Conservation (phyloP, 139 green algal species). For the Chloropicon primus region DNA sequence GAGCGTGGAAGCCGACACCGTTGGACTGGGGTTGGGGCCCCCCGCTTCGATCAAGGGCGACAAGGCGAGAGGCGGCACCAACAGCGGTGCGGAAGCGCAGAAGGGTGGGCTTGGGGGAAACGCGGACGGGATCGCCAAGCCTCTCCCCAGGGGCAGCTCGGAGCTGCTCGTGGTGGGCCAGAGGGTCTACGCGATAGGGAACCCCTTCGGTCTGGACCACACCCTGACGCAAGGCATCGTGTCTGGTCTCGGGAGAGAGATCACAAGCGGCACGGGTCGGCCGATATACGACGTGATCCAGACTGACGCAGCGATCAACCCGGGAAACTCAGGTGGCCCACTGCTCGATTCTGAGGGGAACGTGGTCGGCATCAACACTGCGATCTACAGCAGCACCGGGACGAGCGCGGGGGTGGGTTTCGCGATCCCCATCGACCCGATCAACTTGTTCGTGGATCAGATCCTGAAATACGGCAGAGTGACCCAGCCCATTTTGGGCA, state of each 20-base stretch:
- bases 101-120: no score
- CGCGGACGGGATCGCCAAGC: no score
- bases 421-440: slow-evolving; percentile 57
- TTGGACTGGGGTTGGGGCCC: neutral
- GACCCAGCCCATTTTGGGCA: slow-evolving; percentile 66
- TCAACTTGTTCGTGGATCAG: slow-evolving; percentile 43
- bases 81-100: slow-evolving; percentile 10
- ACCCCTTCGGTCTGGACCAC: slow-evolving; percentile 25
- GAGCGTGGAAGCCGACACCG: neutral
- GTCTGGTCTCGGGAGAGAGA: slow-evolving; percentile 28
- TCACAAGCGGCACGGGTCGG: slow-evolving; percentile 43
- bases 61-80: neutral
- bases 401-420: slow-evolving; percentile 68
- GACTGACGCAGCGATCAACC: slow-evolving; percentile 80
- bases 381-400: slow-evolving; percentile 63
- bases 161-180: slow-evolving; percentile 52
- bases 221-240: slow-evolving; percentile 38
- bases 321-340: slow-evolving; percentile 52
- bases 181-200: slow-evolving; percentile 42
- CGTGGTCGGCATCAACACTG: slow-evolving; percentile 62
- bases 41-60: neutral
- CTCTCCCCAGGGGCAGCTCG: slow-evolving; percentile 21
- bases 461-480: slow-evolving; percentile 61
- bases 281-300: slow-evolving; percentile 77
- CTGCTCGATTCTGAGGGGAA: slow-evolving; percentile 50